Percentiles rank a stretch among this genome's conserved stretches.
These are phyloP conservation scores for Yueomyces sp. DNA, from an alignment of 1,139 yeast genomes.

Conservation along the genomic window DNA sequence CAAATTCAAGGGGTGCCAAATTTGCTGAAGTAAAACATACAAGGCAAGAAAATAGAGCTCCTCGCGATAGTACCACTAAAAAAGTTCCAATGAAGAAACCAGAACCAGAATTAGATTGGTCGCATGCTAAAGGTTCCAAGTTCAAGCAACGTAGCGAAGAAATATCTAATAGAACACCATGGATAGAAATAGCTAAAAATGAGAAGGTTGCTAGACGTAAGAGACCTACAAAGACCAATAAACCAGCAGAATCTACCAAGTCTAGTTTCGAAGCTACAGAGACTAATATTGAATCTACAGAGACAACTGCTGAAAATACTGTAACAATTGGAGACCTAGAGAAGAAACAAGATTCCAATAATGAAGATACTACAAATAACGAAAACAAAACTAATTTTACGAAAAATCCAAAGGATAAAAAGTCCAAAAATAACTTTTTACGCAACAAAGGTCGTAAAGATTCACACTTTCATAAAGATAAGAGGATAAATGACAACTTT, in stretches of 20 bases:
- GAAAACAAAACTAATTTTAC: neutral
- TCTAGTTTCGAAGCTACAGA: too few relatives aligned
- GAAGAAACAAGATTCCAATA: too few relatives aligned
- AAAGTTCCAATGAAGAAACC: slow-evolving; percentile 9
- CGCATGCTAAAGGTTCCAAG: slow-evolving; percentile 38
- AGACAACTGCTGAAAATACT: too few relatives aligned
- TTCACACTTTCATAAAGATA: neutral
- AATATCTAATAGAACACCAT: slow-evolving; percentile 7
- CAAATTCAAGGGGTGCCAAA: slow-evolving; percentile 34
- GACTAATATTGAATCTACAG: too few relatives aligned
- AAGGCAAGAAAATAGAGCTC: slow-evolving; percentile 3
- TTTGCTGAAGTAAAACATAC: slow-evolving; percentile 10
- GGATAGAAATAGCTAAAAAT: slow-evolving; percentile 34
- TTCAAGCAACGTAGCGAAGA: slow-evolving; percentile 14
- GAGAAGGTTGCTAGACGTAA: slow-evolving; percentile 31
- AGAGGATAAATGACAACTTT: neutral
- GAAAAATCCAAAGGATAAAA: neutral
- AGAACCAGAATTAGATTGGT: slow-evolving; percentile 44
- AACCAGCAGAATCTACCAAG: too few relatives aligned
- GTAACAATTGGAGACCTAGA: too few relatives aligned
- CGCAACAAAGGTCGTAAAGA: too few relatives aligned
- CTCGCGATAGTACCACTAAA: neutral
- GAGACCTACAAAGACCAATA: too few relatives aligned
- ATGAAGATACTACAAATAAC: slow-evolving; percentile 8
- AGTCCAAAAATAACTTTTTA: too few relatives aligned